Evolutionary conservation across 1,284 basidiomycete genomes (phyloP).

Genomic region (Ceratorhiza oryzae-sativae): DNA sequence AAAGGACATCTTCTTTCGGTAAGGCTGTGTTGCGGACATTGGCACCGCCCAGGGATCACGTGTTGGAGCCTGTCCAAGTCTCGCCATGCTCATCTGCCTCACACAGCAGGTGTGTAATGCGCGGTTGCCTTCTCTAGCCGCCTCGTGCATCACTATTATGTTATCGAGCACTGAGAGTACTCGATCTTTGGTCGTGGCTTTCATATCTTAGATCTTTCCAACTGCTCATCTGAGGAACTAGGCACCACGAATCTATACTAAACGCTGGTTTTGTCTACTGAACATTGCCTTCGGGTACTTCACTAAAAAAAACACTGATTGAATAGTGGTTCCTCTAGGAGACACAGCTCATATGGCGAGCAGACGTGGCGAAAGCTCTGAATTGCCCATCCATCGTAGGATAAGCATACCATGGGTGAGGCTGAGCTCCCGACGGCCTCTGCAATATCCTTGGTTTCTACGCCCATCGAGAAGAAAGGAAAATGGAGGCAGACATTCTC

Average conservation of each 20-base stretch:
- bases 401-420: background rate
- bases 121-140: background rate
- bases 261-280: background rate
- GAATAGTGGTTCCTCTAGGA: background rate
- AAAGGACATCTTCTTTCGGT: too few relatives aligned
- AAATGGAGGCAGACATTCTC: constrained; percentile 14
- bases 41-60: too few relatives aligned
- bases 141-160: background rate
- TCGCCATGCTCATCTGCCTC: background rate
- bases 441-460: background rate
- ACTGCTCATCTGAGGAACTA: background rate
- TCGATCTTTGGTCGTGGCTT: background rate
- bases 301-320: background rate
- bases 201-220: background rate
- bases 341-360: background rate
- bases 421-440: background rate
- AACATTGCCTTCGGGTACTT: background rate
- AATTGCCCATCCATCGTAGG: background rate
- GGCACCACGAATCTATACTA: background rate
- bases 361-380: background rate
- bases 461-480: background rate
- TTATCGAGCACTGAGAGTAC: background rate
- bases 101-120: background rate
- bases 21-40: too few relatives aligned
- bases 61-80: too few relatives aligned